Percentiles rank a stretch among this genome's conserved stretches.
phyloP scores from a whole-genome alignment of 495 filamentous ascomycete species.

The Cercophora scortea region DNA sequence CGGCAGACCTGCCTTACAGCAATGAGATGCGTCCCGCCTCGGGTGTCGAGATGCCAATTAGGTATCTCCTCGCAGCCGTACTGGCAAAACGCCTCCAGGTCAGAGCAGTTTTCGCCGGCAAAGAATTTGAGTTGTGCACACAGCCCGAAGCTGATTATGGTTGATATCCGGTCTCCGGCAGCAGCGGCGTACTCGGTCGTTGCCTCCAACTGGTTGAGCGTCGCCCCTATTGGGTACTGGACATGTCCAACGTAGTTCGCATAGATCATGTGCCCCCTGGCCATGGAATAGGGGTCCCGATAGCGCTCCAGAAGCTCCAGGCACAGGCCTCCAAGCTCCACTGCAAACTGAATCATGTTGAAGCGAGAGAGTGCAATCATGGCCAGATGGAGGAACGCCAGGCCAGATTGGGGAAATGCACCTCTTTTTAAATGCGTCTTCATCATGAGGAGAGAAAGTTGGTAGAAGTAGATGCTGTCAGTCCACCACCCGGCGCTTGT shows the following conservation, averaged over 20 bases:
- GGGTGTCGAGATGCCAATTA: constrained; percentile 66
- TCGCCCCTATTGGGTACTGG: constrained; percentile 51
- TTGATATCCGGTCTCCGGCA: constrained; percentile 66
- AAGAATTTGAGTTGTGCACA: constrained; percentile 64
- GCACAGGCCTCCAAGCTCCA: constrained; percentile 55
- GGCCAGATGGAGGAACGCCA: constrained; percentile 68
- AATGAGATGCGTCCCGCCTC: constrained; percentile 68
- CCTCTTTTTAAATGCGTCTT: constrained; percentile 58
- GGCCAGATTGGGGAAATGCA: constrained; percentile 63
- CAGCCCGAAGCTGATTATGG: constrained; percentile 66
- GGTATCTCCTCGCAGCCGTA: constrained; percentile 70
- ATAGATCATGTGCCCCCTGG: constrained; percentile 63
- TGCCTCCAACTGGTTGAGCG: constrained; percentile 54
- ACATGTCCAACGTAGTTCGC: constrained; percentile 70
- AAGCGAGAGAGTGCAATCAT: constrained; percentile 68
- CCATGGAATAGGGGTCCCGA: constrained; percentile 60
- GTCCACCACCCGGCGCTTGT: constrained; percentile 79
- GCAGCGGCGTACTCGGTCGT: constrained; percentile 63
- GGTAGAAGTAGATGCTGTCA: constrained; percentile 67
- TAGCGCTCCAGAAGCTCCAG: constrained; percentile 59
- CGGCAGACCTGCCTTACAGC: constrained; percentile 64
- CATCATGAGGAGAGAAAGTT: constrained; percentile 63
- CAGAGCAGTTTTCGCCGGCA: constrained; percentile 64
- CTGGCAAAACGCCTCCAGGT: constrained; percentile 66
- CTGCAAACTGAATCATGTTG: constrained; percentile 60